These are phyloP conservation scores for Tarenaya hassleriana DNA, from an alignment of 345 rosid species.

Conservation along the genomic window DNA sequence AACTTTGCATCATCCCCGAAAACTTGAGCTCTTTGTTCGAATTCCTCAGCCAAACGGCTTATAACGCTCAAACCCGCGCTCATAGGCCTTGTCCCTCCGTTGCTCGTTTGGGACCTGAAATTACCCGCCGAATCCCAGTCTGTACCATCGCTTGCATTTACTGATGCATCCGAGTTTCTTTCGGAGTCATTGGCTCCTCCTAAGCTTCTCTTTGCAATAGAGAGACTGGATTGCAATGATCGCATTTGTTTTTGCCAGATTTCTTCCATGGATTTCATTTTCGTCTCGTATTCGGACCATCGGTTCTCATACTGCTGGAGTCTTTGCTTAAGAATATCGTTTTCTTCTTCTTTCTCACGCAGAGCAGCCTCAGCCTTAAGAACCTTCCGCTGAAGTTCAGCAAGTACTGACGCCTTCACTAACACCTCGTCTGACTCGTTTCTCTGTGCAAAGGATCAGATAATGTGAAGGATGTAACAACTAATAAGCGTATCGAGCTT, in stretches of 20 bases:
- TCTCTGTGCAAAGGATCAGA: slow-evolving; percentile 33
- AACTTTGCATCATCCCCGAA: slow-evolving; percentile 95
- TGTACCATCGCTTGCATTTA: slow-evolving; percentile 66
- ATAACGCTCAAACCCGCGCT: slow-evolving; percentile 82
- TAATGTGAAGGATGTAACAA: neutral
- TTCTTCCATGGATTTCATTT: slow-evolving; percentile 99
- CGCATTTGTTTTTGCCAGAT: slow-evolving; percentile 99
- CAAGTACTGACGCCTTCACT: slow-evolving; percentile 84
- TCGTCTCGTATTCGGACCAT: slow-evolving; percentile 94
- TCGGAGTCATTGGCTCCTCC: slow-evolving; percentile 74
- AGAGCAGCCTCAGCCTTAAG: slow-evolving; percentile 85
- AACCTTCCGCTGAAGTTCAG: slow-evolving; percentile 83
- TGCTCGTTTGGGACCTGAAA: slow-evolving; percentile 52
- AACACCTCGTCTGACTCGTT: slow-evolving; percentile 71
- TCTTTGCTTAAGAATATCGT: slow-evolving; percentile 86
- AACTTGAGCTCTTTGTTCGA: slow-evolving; percentile 93
- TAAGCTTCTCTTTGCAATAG: slow-evolving; percentile 95
- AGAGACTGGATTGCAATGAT: slow-evolving; percentile 88
- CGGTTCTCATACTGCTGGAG: slow-evolving; percentile 93
- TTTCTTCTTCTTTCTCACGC: slow-evolving; percentile 93
- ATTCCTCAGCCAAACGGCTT: slow-evolving; percentile 84
- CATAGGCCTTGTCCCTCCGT: slow-evolving; percentile 72
- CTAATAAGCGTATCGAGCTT: too few species aligned
- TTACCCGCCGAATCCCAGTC: slow-evolving; percentile 73
- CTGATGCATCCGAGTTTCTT: slow-evolving; percentile 89